A percentile compares a stretch with the other conserved stretches of the same genome.
phyloP scores from a whole-genome alignment of 1,139 yeast genomes.

The Meyerozyma smithsonii region DNA sequence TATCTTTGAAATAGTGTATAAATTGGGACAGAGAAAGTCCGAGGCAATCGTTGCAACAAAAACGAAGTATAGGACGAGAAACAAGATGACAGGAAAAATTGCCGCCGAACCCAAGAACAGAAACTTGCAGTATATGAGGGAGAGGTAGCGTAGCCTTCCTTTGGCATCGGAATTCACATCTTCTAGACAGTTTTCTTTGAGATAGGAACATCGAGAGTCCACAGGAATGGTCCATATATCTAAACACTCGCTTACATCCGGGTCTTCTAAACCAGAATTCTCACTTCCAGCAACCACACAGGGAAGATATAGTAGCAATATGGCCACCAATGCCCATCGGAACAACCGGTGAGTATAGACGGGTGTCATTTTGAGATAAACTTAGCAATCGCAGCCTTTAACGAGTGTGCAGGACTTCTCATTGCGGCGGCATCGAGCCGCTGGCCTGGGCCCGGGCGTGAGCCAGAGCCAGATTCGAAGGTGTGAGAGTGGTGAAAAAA shows the following conservation, averaged over 20 bases:
- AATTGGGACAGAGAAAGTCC: slow-evolving; percentile 70
- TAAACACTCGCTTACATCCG: not conserved
- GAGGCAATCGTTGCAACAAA: slow-evolving; percentile 72
- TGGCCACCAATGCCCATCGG: not conserved
- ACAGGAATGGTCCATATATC: not conserved
- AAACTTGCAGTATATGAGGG: not conserved
- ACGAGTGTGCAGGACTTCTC: not conserved
- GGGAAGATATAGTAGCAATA: not conserved
- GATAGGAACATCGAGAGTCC: slow-evolving; percentile 1
- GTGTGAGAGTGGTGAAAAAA: no score
- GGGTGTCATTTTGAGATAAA: not conserved
- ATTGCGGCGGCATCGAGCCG: no score
- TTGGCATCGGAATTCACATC: not conserved
- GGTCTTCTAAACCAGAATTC: not conserved
- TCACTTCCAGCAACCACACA: not conserved
- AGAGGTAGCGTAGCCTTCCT: not conserved
- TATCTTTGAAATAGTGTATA: slow-evolving; percentile 54
- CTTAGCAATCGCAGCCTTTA: not conserved
- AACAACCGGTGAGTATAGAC: not conserved
- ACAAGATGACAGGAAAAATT: slow-evolving; percentile 4
- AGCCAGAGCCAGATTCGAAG: no score
- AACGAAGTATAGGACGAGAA: slow-evolving; percentile 45
- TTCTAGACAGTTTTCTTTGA: not conserved
- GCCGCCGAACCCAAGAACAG: not conserved
- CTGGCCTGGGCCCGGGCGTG: no score